Conservation (phyloP, 2,329 filamentous ascomycete genomes). For the Paecilomyces formosus region DNA sequence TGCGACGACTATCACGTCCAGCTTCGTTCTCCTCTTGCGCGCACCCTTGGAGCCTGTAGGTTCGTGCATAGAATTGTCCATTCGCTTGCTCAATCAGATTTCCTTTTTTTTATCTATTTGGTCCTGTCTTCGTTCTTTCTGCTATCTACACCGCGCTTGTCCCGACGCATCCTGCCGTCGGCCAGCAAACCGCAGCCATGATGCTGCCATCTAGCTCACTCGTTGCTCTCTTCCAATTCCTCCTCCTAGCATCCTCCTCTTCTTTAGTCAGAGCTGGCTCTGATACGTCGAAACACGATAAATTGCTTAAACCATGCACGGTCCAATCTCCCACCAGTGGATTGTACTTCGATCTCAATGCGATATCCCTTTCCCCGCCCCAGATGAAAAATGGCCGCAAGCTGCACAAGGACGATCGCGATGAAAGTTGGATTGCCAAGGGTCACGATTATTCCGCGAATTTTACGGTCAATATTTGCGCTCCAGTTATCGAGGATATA, state of each 20-base stretch:
- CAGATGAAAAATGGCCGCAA: slow-evolving; percentile 33
- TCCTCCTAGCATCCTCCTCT: slow-evolving; percentile 26
- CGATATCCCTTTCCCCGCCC: slow-evolving; percentile 47
- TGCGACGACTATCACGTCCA: neutral
- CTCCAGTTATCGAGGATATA: slow-evolving; percentile 40
- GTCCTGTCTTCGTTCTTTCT: slow-evolving; percentile 4
- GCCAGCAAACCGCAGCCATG: slow-evolving; percentile 19
- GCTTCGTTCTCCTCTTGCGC: neutral
- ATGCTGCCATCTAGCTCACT: slow-evolving; percentile 22
- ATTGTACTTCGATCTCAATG: slow-evolving; percentile 57
- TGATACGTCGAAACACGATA: slow-evolving; percentile 32
- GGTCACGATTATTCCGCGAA: slow-evolving; percentile 45
- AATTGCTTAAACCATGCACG: slow-evolving; percentile 51
- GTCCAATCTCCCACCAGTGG: slow-evolving; percentile 54
- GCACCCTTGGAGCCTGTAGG: neutral
- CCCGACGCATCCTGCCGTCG: slow-evolving; percentile 26
- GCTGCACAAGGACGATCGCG: slow-evolving; percentile 26
- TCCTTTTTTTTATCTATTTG: neutral
- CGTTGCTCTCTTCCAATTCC: slow-evolving; percentile 20
- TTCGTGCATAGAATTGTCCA: neutral
- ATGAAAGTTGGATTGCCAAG: slow-evolving; percentile 41
- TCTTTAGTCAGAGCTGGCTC: slow-evolving; percentile 24
- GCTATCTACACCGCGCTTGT: slow-evolving; percentile 41
- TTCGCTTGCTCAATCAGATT: slow-evolving; percentile 2
- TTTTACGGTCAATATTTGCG: slow-evolving; percentile 46